A percentile compares a stretch with the other conserved stretches of the same genome.
Conservation (phyloP, 176 grass and related monocot genomes). For the Ananas comosus region DNA sequence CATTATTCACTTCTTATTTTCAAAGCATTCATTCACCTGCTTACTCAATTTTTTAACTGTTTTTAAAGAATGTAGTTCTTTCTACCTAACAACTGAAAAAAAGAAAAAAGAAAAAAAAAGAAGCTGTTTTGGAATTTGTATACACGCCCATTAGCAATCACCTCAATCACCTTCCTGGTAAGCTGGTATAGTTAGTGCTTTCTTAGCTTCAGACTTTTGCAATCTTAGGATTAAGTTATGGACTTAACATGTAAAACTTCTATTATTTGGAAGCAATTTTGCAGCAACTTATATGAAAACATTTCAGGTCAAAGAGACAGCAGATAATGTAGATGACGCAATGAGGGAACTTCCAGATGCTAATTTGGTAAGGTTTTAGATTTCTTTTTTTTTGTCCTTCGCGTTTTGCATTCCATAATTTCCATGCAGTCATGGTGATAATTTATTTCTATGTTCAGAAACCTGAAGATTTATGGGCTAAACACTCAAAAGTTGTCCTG, state of each 20-base stretch:
- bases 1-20: no score
- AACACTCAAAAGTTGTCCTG: slow-evolving; percentile 69
- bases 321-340: slow-evolving; percentile 78
- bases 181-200: not conserved
- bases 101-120: no score
- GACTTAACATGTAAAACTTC: not conserved
- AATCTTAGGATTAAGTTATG: not conserved
- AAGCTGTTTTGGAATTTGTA: no score
- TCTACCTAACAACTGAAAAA: no score
- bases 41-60: no score
- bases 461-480: slow-evolving; percentile 85
- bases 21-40: no score
- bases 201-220: not conserved
- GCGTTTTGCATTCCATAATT: slow-evolving; percentile 2
- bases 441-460: slow-evolving; percentile 38
- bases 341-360: slow-evolving; percentile 96
- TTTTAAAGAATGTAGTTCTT: no score
- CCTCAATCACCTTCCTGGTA: no score
- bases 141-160: no score
- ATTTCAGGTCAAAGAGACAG: slow-evolving; percentile 78
- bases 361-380: slow-evolving; percentile 51
- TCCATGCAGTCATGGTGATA: slow-evolving; percentile 22
- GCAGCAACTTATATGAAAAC: slow-evolving; percentile 6
- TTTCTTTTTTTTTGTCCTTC: slow-evolving; percentile 16
- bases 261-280: slow-evolving; percentile 1